Conservation (phyloP, 108 stramenopile species). For the Nannochloropsis salina region DNA sequence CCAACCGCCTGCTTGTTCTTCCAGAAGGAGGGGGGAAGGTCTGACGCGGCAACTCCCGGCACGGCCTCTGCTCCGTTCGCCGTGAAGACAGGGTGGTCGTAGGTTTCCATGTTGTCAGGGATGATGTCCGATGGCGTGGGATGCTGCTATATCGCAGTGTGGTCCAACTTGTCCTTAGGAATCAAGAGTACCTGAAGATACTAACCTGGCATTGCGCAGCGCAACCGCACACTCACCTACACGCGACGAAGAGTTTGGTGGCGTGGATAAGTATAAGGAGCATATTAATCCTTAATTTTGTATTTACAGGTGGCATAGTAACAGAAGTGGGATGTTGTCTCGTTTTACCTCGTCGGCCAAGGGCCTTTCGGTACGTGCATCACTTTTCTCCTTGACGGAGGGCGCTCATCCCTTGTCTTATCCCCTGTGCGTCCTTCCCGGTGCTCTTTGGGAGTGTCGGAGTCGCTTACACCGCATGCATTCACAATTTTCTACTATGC, state of each 20-base stretch:
- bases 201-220: too few species aligned
- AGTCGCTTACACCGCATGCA: background rate
- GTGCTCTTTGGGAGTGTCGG: background rate
- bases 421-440: background rate
- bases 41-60: too few species aligned
- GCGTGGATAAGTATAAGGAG: background rate
- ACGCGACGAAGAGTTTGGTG: background rate
- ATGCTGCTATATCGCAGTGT: too few species aligned
- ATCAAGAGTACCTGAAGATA: too few species aligned
- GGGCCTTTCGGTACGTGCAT: slow-evolving; percentile 13
- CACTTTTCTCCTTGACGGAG: background rate
- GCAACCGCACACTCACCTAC: too few species aligned
- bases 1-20: too few species aligned
- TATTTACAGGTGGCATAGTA: background rate
- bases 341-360: background rate
- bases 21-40: too few species aligned
- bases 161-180: too few species aligned
- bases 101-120: too few species aligned
- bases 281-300: background rate
- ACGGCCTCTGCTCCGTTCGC: too few species aligned
- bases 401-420: background rate
- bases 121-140: too few species aligned
- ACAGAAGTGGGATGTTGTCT: background rate
- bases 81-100: too few species aligned
- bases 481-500: background rate